Base-by-base conservation (phyloP, 441 rosid genomes). In the Arabidopsis lyrata region DNA sequence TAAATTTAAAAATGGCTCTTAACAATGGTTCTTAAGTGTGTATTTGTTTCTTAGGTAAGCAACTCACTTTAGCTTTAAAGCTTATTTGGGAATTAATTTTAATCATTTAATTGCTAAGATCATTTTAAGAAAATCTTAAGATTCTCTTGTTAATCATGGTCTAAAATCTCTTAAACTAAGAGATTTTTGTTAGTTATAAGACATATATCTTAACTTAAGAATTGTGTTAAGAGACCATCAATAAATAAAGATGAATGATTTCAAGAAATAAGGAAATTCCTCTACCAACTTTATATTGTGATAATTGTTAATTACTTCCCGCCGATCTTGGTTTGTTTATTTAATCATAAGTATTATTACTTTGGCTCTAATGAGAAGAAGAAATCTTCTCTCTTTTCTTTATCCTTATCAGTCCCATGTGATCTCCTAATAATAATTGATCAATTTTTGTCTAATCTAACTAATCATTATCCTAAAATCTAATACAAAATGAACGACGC, bases 401-500 rank as follows among this genome's bases (percentile, higher is more conserved):
- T 20, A 45, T 36, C 36, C 15, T 12, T 34, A 41, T 22, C 36
- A 72, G 12, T 44, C 52, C 65, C 79, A 75, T 75, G 79, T 68
- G 74, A 54, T 54, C 70, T 18, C 70, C 53, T 62, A 55, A 29
- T 54, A 45, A 75, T 75, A 69, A 69, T 69, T 63, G 70, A 45
- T 55, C 65, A 61, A 3, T 15, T 35, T 75, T 69, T 68, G 70
- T 69, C 59, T 62, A 76, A 48, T 70, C 61, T 63, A 47, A 76
- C 61, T 63, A 47, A 76, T 54, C 70, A 63, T 76, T 63, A 75
- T 76, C 75, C 66, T 63, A 41, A 63, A 69, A 63, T 75, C 57
- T 42, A 20, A 58, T 60, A 59, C 63, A 31, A 75, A 67, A 60
- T 68, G 68, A 52, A 75, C 41, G 57, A 67, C 27, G 71, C 71